phyloP scores from a whole-genome alignment of 2,329 filamentous ascomycete species.

The Fusarium coffeatum region DNA sequence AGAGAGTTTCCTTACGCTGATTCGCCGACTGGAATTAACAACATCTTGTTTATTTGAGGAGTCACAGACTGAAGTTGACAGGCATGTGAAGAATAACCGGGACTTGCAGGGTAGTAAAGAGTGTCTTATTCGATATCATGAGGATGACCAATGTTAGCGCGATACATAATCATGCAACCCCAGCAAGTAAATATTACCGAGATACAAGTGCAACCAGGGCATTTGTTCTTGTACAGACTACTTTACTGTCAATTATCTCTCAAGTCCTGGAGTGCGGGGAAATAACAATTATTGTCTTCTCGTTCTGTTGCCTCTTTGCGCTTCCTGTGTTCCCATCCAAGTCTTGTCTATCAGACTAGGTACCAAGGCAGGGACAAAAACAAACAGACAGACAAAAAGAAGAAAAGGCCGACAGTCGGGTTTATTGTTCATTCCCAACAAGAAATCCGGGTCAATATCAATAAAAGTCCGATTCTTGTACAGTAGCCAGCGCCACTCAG shows the following conservation, averaged over 20 bases:
- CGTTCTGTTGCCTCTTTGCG: not conserved
- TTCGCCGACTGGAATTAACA: slow-evolving; percentile 10
- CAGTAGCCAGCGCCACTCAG: not conserved
- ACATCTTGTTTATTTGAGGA: slow-evolving; percentile 7
- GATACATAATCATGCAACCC: not conserved
- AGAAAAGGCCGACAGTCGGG: not conserved
- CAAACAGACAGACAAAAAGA: not conserved
- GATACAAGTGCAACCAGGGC: not conserved
- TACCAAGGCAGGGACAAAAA: not conserved
- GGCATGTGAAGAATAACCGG: slow-evolving; percentile 24
- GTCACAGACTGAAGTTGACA: slow-evolving; percentile 1
- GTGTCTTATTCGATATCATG: slow-evolving; percentile 15
- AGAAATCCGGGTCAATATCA: not conserved
- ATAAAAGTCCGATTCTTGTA: not conserved
- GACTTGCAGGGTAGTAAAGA: slow-evolving; percentile 16
- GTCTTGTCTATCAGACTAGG: not conserved
- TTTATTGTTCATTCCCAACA: not conserved
- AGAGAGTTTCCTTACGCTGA: not conserved
- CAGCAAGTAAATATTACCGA: not conserved
- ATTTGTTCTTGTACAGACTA: not conserved
- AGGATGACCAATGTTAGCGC: slow-evolving; percentile 18
- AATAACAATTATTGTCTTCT: slow-evolving; percentile 7
- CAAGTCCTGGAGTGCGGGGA: slow-evolving; percentile 13
- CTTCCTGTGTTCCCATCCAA: not conserved
- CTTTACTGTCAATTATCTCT: not conserved